Conservation (phyloP, 2,329 filamentous ascomycete genomes). For the Metarhizium album region DNA sequence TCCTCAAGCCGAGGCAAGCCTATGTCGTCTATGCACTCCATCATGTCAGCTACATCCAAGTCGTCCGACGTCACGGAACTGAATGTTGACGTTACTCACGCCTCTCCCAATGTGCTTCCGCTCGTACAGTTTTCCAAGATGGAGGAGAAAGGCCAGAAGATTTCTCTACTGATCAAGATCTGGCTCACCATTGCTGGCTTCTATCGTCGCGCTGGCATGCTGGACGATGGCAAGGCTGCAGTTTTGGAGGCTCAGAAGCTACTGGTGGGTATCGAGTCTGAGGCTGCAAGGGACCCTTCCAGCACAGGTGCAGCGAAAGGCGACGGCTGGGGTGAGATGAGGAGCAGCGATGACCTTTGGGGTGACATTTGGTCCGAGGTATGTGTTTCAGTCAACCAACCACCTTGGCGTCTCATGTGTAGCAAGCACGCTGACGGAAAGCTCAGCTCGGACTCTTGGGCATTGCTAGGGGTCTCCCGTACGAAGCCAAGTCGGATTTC, state of each 20-base stretch:
- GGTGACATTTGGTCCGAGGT: slow-evolving; percentile 77
- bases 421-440: slow-evolving; percentile 13
- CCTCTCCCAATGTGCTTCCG: slow-evolving; percentile 37
- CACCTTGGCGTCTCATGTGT: background rate
- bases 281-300: slow-evolving; percentile 51
- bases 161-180: slow-evolving; percentile 56
- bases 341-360: slow-evolving; percentile 75
- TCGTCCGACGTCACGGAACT: slow-evolving; percentile 30
- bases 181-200: slow-evolving; percentile 88
- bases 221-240: slow-evolving; percentile 69
- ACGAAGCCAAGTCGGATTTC: slow-evolving; percentile 64
- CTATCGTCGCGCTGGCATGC: slow-evolving; percentile 71
- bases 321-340: slow-evolving; percentile 67
- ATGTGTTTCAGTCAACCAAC: slow-evolving; percentile 11
- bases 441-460: slow-evolving; percentile 56
- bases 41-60: slow-evolving; percentile 29
- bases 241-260: slow-evolving; percentile 73
- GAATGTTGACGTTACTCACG: slow-evolving; percentile 29
- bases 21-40: slow-evolving; percentile 34
- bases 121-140: slow-evolving; percentile 44
- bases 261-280: slow-evolving; percentile 57
- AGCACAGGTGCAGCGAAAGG: slow-evolving; percentile 51
- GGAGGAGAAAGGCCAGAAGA: slow-evolving; percentile 38
- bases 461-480: slow-evolving; percentile 48
- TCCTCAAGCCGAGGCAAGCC: slow-evolving; percentile 33